A percentile compares a stretch with the other conserved stretches of the same genome.
Conservation (phyloP, 2,329 filamentous ascomycete genomes). For the Pseudogymnoascus destructans region DNA sequence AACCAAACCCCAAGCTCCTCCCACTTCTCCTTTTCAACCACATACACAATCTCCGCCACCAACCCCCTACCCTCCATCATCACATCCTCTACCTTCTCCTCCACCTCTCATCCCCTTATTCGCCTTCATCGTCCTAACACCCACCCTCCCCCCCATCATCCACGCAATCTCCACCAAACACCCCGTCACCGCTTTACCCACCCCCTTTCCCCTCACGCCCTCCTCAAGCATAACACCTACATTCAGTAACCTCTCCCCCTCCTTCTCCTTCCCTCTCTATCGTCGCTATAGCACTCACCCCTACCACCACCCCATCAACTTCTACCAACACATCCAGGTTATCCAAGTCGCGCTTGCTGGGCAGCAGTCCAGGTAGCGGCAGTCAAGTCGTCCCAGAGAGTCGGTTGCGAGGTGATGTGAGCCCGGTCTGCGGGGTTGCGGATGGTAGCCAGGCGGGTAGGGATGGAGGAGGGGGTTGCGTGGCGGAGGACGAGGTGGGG, state of each 20-base stretch:
- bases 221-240: slow-evolving; percentile 15
- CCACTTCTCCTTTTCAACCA: slow-evolving; percentile 21
- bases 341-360: slow-evolving; percentile 9
- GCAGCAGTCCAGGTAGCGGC: slow-evolving; percentile 10
- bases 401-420: background rate
- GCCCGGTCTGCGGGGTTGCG: slow-evolving; percentile 11
- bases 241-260: background rate
- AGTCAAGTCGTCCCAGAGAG: slow-evolving; percentile 12
- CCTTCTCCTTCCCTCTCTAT: background rate
- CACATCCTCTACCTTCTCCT: slow-evolving; percentile 18
- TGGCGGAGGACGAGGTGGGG: slow-evolving; percentile 37
- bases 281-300: slow-evolving; percentile 4
- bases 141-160: slow-evolving; percentile 6
- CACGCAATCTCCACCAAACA: slow-evolving; percentile 15
- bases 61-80: slow-evolving; percentile 16
- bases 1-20: slow-evolving; percentile 21
- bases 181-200: slow-evolving; percentile 13
- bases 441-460: slow-evolving; percentile 32
- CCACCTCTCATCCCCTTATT: slow-evolving; percentile 25
- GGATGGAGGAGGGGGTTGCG: slow-evolving; percentile 37
- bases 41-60: slow-evolving; percentile 19
- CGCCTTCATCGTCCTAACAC: slow-evolving; percentile 23
- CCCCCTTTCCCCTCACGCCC: slow-evolving; percentile 11
- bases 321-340: slow-evolving; percentile 3
- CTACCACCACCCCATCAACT: background rate